Percentiles rank a stretch among this genome's conserved stretches.
Conservation (phyloP, 306 rosid genomes). For the Pueraria montana region DNA sequence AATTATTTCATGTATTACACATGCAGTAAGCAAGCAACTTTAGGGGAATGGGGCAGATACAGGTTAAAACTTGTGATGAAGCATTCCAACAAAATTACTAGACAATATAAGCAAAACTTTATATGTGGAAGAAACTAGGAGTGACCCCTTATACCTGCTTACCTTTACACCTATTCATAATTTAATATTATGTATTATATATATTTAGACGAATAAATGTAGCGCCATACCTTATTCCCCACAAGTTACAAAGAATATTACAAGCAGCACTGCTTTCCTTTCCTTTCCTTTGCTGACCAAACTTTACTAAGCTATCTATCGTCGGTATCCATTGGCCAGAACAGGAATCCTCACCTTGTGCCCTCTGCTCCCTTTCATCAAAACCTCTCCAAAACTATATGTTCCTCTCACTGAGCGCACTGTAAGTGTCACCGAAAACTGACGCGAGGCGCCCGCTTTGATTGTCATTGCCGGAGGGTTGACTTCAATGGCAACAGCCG, state of each 20-base stretch:
- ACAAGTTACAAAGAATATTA: constrained; percentile 96
- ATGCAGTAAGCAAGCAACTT: constrained; percentile 36
- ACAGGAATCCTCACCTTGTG: constrained; percentile 98
- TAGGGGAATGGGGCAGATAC: constrained; percentile 43
- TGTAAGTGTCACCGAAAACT: constrained; percentile 74
- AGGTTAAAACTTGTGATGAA: constrained; percentile 46
- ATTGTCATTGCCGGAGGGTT: constrained; percentile 91
- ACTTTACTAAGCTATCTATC: constrained; percentile 70
- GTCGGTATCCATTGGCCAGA: constrained; percentile 79
- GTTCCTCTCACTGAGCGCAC: constrained; percentile 74
- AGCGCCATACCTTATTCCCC: constrained; percentile 79
- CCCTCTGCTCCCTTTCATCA: constrained; percentile 93
- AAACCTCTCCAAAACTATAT: constrained; percentile 88
- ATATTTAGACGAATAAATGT: constrained; percentile 60
- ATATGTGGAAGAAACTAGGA: constrained; percentile 69
- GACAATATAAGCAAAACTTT: constrained; percentile 71
- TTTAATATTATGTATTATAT: constrained; percentile 58
- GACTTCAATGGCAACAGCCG: constrained; percentile 84
- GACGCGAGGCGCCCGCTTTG: constrained; percentile 68
- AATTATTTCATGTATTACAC: constrained; percentile 44
- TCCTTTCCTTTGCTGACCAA: constrained; percentile 51
- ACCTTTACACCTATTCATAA: constrained; percentile 78
- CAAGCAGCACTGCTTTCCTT: constrained; percentile 59
- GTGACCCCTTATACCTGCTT: constrained; percentile 59
- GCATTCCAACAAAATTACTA: constrained; percentile 53